Evolutionary conservation across 495 filamentous ascomycete species (phyloP).

Genomic region (Xylaria bambusicola): DNA sequence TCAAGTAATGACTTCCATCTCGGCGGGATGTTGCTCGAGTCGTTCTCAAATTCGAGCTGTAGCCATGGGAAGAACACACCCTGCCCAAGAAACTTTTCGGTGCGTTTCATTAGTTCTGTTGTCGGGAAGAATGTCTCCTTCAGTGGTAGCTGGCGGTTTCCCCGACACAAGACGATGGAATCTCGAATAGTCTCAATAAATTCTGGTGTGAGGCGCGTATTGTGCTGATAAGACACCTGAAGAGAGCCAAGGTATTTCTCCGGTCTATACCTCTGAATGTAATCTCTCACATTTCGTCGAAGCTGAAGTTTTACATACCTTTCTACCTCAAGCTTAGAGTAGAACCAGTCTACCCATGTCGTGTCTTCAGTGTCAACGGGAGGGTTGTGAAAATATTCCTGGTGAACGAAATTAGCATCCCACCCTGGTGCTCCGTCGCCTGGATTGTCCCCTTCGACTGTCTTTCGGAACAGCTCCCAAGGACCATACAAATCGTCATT

Average conservation of each 20-base stretch:
- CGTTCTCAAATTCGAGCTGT: background rate
- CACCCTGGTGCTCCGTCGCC: slow-evolving; percentile 13
- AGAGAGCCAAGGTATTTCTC: slow-evolving; percentile 14
- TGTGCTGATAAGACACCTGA: background rate
- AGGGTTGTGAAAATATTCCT: slow-evolving; percentile 18
- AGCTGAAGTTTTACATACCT: slow-evolving; percentile 27
- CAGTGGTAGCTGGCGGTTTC: slow-evolving; percentile 3
- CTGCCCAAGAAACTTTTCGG: slow-evolving; percentile 15
- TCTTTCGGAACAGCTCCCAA: slow-evolving; percentile 18
- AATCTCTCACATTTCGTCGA: background rate
- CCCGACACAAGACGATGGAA: slow-evolving; percentile 20
- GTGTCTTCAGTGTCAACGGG: background rate
- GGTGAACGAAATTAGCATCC: slow-evolving; percentile 18
- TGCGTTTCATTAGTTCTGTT: slow-evolving; percentile 15
- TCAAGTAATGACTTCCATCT: slow-evolving; percentile 10
- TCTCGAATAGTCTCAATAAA: background rate
- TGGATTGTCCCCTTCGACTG: background rate
- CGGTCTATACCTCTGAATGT: slow-evolving; percentile 5
- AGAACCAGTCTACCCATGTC: slow-evolving; percentile 20
- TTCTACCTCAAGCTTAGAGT: slow-evolving; percentile 21
- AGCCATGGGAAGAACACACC: slow-evolving; percentile 25
- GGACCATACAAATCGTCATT: slow-evolving; percentile 27
- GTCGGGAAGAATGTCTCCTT: slow-evolving; percentile 20
- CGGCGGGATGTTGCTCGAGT: slow-evolving; percentile 14
- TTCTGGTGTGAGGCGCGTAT: background rate